A percentile compares a stretch with the other conserved stretches of the same genome.
phyloP scores from a whole-genome alignment of 2,329 filamentous ascomycete species.

The Pseudocercospora pini-densiflorae region DNA sequence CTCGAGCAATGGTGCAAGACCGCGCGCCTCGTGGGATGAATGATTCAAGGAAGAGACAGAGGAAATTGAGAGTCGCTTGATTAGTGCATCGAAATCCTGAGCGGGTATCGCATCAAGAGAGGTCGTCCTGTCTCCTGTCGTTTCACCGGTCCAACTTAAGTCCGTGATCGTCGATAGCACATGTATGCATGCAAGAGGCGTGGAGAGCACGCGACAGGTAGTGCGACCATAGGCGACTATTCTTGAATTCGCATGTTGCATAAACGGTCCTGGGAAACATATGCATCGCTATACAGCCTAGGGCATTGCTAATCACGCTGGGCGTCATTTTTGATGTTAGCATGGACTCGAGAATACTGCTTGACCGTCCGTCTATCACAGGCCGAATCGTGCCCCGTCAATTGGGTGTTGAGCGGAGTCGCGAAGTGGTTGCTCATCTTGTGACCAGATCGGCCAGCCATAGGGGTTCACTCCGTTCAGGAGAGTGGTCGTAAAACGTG shows the following conservation, averaged over 20 bases:
- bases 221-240: background rate
- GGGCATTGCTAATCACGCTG: background rate
- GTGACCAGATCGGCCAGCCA: background rate
- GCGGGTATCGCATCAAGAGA: no score
- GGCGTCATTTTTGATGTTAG: background rate
- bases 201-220: background rate
- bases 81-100: no score
- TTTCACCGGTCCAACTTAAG: background rate
- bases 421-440: background rate
- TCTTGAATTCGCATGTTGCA: background rate
- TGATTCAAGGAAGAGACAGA: no score
- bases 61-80: no score
- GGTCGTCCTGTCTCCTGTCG: background rate
- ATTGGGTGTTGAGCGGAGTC: background rate
- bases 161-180: constrained; percentile 1
- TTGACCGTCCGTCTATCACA: background rate
- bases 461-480: background rate
- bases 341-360: background rate
- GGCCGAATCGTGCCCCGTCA: background rate
- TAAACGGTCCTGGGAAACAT: background rate
- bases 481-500: background rate
- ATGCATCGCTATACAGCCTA: background rate
- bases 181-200: background rate
- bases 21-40: background rate
- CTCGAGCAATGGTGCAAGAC: background rate